Evolutionary conservation across 2,329 filamentous ascomycete species (phyloP), one percentile per base, ranked within the genome.

Genomic region (Fusarium sp.): DNA sequence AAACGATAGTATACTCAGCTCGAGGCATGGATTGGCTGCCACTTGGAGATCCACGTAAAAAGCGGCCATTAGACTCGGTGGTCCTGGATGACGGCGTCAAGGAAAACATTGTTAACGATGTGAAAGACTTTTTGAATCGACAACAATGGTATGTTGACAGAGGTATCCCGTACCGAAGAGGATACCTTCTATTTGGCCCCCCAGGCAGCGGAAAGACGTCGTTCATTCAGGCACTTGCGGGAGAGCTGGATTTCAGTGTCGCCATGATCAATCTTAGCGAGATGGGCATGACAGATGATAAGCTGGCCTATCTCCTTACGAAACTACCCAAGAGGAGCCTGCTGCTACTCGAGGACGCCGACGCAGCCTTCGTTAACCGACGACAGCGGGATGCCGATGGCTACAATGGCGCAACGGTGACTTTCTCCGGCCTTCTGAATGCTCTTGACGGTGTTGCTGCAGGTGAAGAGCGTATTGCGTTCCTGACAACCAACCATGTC

Each of bases 161-260:
- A n/a, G 95, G 94, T 4, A 97, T 97, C 68, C 95, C 95, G 0
- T 97, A 97, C 75, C 88, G 94, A 18, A 85, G 94, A 58, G 95
- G 94, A 1, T 97, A 97, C 76, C 85, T 97, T 9, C 85, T 97
- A 0, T 93, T 96, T 74, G 94, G 94, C 0, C 94, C 94, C 6
- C 94, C 94, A 0, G 94, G 94, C 0, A 97, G 92, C 41, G 97
- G 93, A 36, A 98, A 97, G 83, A 97, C 92, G 64, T 97, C 93
- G 0, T 98, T 99, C 73, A 97, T 99, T 67, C 94, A 97, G 79
- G 94, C 96, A 1, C 82, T 99, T 41, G 96, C 96, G 1, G 95
- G 94, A n/a, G 90, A 96, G 75, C 81, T 97, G 58, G 93, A 97
- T 77, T 97, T 95, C 78, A 92, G 92, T 73, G 96, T 97, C 72